Evolutionary conservation across 257 asterid genomes (phyloP).

Genomic region (Parsonsia alboflavescens): DNA sequence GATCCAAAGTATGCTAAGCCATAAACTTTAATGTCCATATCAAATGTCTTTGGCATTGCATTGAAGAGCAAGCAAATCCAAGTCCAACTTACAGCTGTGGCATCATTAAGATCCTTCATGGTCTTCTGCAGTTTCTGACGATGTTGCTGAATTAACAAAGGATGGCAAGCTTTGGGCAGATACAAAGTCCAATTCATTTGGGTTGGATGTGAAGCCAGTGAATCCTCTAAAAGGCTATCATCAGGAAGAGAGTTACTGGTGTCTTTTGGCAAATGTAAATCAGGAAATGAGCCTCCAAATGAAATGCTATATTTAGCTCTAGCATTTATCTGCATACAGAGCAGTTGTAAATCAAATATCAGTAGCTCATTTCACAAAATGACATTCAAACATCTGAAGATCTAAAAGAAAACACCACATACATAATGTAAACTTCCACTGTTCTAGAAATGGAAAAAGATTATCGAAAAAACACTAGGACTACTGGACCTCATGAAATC

Average conservation of each 20-base stretch:
- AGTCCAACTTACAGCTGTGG: conserved; percentile 63
- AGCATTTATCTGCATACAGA: conserved; percentile 64
- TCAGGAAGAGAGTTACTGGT: conserved; percentile 30
- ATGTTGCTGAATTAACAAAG: conserved; percentile 74
- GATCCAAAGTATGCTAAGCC: not conserved
- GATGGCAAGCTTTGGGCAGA: conserved; percentile 82
- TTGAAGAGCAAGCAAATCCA: not conserved
- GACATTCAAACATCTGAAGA: not conserved
- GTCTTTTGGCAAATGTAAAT: conserved; percentile 59
- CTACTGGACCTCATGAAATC: not conserved
- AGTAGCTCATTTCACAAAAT: not conserved
- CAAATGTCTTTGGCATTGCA: not conserved
- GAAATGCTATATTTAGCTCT: conserved; percentile 86
- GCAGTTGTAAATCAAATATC: not conserved
- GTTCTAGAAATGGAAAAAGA: not conserved
- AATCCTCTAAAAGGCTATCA: conserved; percentile 32
- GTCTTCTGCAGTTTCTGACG: conserved; percentile 61
- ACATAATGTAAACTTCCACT: not conserved
- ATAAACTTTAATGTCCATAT: not conserved
- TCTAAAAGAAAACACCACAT: not conserved
- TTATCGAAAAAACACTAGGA: not conserved
- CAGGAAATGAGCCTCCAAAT: conserved; percentile 79
- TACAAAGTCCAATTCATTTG: conserved; percentile 68
- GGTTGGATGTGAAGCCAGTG: conserved; percentile 34
- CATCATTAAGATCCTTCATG: conserved; percentile 65